Base-by-base conservation (phyloP, 2,329 filamentous ascomycete genomes). In the Paraconiothyrium brasiliense region DNA sequence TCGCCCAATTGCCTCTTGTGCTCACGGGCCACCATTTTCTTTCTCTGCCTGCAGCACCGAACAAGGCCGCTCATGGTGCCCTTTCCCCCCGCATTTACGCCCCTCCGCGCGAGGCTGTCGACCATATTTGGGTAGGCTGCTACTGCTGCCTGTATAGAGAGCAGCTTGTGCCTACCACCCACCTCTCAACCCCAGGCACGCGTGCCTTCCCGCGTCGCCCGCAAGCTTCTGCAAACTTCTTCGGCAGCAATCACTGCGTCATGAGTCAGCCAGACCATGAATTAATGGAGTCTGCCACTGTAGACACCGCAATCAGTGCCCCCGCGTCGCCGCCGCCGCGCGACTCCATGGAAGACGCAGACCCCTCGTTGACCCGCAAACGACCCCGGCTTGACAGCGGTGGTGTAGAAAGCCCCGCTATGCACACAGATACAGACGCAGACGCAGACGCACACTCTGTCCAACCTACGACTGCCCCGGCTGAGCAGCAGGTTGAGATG, bases 361-460 rank as follows among this genome's bases (percentile, higher is more conserved):
- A 82, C 69, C 72, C 77, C 55, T 79, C 79, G 39, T 76, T 79
- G 59, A 78, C 80, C 35, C 80, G 81, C 70, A 84, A 84, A 75
- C 79, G 81, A 70, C 81, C 80, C 61, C 71, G 75, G 50, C 69
- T 76, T 55, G 82, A 79, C 68, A 78, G 78, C 68, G 80, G 75
- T 67, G 67, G 64, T 65, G 67, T 65, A 57, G 70, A 69, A 48
- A 67, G 67, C 55, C 70, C 69, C 58, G 69, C 71, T 65, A 75
- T 78, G 68, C 73, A 76, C 27, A 60, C 71, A 56, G 70, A 77
- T 22, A 52, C 68, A 20, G 59, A 66, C 9, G 57, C 68, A 22
- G 61, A 63, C 51, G 58, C 58, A 41, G 61, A 41, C 14, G 27
- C 27, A 30, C 27, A 54, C 56, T 48, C 64, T 34, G 57, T 32